phyloP scores from a whole-genome alignment of 2,329 filamentous ascomycete genomes.

The Furcasterigmium furcatum region DNA sequence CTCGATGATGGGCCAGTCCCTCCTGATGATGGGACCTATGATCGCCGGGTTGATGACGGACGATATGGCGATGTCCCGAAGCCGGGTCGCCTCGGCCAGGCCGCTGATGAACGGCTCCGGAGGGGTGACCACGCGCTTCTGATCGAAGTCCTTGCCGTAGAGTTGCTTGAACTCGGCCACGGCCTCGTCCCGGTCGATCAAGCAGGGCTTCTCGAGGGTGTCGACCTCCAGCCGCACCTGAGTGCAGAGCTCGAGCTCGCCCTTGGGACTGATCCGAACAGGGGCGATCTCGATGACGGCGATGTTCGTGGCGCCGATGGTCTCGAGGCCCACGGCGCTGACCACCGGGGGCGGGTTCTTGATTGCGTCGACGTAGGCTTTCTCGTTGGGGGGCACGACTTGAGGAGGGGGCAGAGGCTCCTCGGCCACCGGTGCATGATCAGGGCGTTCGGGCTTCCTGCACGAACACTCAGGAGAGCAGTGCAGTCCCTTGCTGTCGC shows the following conservation, averaged over 20 bases:
- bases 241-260: not conserved
- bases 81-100: not conserved
- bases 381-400: not conserved
- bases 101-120: not conserved
- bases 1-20: constrained; percentile 1
- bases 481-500: not conserved
- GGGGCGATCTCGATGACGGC: not conserved
- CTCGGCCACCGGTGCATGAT: not conserved
- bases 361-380: not conserved
- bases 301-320: not conserved
- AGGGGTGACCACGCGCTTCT: not conserved
- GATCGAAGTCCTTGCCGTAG: not conserved
- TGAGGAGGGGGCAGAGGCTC: not conserved
- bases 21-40: not conserved
- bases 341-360: not conserved
- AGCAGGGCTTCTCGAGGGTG: not conserved
- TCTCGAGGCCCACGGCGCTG: not conserved
- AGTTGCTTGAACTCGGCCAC: not conserved
- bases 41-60: not conserved
- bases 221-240: not conserved
- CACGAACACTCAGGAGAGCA: not conserved
- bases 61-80: not conserved
- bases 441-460: not conserved
- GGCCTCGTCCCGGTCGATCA: not conserved
- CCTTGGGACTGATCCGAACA: not conserved